Evolutionary conservation across 345 rosid genomes (phyloP).

Genomic region (Bruguiera sexangula): DNA sequence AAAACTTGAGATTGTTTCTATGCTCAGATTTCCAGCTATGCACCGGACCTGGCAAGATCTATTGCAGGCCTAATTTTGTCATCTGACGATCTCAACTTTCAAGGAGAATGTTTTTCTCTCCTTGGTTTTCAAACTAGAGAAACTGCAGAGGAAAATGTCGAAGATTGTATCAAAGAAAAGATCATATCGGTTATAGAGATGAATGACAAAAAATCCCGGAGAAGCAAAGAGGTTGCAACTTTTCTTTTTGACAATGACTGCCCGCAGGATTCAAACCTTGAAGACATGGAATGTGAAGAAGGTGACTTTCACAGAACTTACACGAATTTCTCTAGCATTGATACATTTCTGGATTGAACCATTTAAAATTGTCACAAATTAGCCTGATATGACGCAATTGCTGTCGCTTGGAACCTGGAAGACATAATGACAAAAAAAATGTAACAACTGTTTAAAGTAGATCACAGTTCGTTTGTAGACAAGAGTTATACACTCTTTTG

Average conservation of each 20-base stretch:
- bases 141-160: slow-evolving; percentile 33
- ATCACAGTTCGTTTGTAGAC: background rate
- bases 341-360: no score
- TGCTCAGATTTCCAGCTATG: slow-evolving; percentile 67
- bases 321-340: no score
- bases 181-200: slow-evolving; percentile 56
- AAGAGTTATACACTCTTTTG: background rate
- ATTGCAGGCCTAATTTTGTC: slow-evolving; percentile 69
- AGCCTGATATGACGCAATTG: no score
- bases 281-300: slow-evolving; percentile 42
- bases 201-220: slow-evolving; percentile 59
- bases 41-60: slow-evolving; percentile 86
- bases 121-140: slow-evolving; percentile 55
- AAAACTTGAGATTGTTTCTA: background rate
- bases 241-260: slow-evolving; percentile 52
- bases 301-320: slow-evolving; percentile 23
- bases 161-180: slow-evolving; percentile 64
- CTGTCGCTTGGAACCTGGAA: no score
- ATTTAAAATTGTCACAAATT: no score
- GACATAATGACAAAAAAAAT: background rate
- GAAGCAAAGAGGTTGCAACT: slow-evolving; percentile 51
- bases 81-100: slow-evolving; percentile 62
- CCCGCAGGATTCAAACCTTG: slow-evolving; percentile 34
- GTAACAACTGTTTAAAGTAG: background rate
- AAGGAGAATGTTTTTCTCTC: slow-evolving; percentile 69